phyloP scores from a whole-genome alignment of 73 alveolate species.

The Loxodes magnus region DNA sequence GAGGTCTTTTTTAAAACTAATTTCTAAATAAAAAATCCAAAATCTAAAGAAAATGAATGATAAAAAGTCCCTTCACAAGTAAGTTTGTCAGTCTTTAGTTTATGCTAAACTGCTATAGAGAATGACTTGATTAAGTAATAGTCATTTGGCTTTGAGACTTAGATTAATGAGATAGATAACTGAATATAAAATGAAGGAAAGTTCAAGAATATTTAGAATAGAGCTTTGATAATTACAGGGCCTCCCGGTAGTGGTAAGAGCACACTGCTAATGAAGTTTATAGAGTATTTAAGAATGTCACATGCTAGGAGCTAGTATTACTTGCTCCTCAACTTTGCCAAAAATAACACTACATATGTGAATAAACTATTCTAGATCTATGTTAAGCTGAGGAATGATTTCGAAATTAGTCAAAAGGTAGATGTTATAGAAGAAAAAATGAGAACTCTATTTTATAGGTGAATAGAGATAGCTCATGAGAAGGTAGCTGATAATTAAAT shows the following conservation, averaged over 20 bases:
- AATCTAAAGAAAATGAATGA: too few species aligned
- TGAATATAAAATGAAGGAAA: too few species aligned
- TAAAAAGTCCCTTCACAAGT: too few species aligned
- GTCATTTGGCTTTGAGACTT: too few species aligned
- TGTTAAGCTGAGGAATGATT: constrained; percentile 22
- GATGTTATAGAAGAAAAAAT: constrained; percentile 37
- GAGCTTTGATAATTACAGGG: constrained; percentile 30
- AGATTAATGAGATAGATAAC: too few species aligned
- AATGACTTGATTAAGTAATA: too few species aligned
- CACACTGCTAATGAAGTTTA: constrained; percentile 18
- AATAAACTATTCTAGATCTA: constrained; percentile 18
- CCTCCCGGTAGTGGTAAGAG: constrained; percentile 34
- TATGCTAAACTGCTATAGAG: too few species aligned
- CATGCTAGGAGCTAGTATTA: constrained; percentile 6
- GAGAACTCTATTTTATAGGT: constrained; percentile 26
- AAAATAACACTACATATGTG: constrained; percentile 27
- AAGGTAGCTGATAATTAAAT: constrained; percentile 17
- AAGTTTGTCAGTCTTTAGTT: too few species aligned
- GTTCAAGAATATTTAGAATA: too few species aligned
- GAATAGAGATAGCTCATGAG: constrained; percentile 35
- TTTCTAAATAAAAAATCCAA: too few species aligned
- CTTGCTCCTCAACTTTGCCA: constrained; percentile 23
- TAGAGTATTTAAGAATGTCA: constrained; percentile 7
- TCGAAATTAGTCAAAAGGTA: constrained; percentile 21
- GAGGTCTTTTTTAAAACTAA: too few species aligned